phyloP scores from a whole-genome alignment of 805 yeast genomes.

The Candida sakaeoensis region DNA sequence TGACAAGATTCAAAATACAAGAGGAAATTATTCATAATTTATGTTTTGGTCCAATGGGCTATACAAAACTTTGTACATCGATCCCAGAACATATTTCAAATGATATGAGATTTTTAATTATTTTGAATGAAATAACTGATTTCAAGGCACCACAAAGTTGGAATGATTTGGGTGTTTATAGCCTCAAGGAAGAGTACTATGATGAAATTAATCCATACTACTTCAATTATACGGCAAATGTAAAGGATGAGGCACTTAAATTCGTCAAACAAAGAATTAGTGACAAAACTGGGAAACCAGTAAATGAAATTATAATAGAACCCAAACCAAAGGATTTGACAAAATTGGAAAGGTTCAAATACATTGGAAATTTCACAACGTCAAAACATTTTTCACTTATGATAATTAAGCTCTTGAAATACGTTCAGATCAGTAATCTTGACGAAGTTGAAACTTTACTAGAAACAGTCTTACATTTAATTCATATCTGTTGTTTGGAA shows the following conservation, averaged over 20 bases:
- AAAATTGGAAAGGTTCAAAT: constrained; percentile 35
- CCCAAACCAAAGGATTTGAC: constrained; percentile 41
- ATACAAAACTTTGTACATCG: constrained; percentile 61
- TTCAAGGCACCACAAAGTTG: constrained; percentile 31
- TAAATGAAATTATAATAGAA: constrained; percentile 50
- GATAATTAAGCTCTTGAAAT: constrained; percentile 46
- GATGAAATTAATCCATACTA: constrained; percentile 60
- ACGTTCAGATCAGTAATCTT: constrained; percentile 28
- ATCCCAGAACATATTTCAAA: constrained; percentile 74
- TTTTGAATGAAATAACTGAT: constrained; percentile 30
- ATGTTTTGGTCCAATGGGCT: constrained; percentile 71
- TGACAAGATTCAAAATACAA: constrained; percentile 48
- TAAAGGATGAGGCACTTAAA: constrained; percentile 78
- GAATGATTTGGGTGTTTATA: constrained; percentile 35
- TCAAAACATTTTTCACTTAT: constrained; percentile 53
- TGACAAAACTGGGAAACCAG: constrained; percentile 31
- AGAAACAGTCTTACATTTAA: constrained; percentile 58
- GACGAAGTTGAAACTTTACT: constrained; percentile 54
- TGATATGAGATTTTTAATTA: constrained; percentile 67
- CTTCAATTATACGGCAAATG: constrained; percentile 70
- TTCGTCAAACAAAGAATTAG: constrained; percentile 51
- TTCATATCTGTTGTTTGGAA: constrained; percentile 53
- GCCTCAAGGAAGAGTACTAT: constrained; percentile 33
- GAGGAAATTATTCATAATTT: constrained; percentile 78
- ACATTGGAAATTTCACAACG: constrained; percentile 49